These are phyloP conservation scores for Neurospora terricola DNA, from an alignment of 495 filamentous ascomycete genomes.

Conservation along the genomic window DNA sequence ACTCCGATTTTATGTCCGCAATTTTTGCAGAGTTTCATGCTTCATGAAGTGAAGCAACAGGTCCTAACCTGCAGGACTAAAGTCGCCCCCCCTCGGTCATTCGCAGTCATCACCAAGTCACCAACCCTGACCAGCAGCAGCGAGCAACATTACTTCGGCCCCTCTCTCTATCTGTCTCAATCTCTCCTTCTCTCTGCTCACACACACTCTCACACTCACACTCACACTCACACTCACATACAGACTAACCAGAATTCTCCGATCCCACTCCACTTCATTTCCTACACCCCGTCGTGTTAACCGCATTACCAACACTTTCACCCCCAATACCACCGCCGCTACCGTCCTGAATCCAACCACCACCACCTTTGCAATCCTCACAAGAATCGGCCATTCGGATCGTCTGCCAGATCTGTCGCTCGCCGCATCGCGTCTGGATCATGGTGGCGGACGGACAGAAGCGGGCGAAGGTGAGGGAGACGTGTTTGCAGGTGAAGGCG, in stretches of 20 bases:
- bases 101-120: not conserved
- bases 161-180: too few species aligned
- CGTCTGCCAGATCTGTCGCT: conserved; percentile 23
- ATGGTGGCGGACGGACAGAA: conserved; percentile 19
- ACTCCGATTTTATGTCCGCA: not conserved
- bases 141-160: too few species aligned
- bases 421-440: conserved; percentile 20
- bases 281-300: not conserved
- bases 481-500: conserved; percentile 18
- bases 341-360: not conserved
- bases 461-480: conserved; percentile 15
- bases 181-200: too few species aligned
- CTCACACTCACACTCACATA: too few species aligned
- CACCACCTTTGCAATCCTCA: conserved; percentile 15
- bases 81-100: not conserved
- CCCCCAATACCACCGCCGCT: too few species aligned
- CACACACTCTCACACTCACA: too few species aligned
- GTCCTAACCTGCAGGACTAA: not conserved
- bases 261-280: not conserved
- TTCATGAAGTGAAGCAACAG: not conserved
- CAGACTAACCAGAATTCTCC: too few species aligned
- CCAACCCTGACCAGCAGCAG: not conserved
- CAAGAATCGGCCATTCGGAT: conserved; percentile 19
- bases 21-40: not conserved
- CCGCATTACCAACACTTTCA: not conserved